Conservation (phyloP, 169 alveolate species). For the Sarcocystis neurona region DNA sequence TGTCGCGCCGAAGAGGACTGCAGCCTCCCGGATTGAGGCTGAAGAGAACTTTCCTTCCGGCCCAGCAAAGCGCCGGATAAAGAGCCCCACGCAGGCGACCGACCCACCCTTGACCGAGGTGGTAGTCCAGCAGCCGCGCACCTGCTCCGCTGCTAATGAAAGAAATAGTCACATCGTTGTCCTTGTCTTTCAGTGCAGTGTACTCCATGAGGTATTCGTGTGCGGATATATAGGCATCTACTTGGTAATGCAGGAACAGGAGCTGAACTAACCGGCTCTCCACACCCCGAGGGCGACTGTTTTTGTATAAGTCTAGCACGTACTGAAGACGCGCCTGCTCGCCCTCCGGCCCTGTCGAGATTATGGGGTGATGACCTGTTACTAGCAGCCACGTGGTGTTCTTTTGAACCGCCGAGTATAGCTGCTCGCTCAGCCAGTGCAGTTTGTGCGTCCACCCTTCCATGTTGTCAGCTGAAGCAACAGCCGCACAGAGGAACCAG, state of each 20-base stretch:
- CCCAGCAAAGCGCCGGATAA: conserved; percentile 54
- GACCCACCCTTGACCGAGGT: conserved; percentile 47
- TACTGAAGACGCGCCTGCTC: conserved; percentile 50
- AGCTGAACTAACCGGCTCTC: conserved; percentile 25
- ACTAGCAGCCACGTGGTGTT: conserved; percentile 57
- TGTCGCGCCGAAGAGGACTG: conserved; percentile 37
- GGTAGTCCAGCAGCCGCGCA: conserved; percentile 19
- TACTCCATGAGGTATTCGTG: conserved; percentile 53
- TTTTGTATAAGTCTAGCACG: conserved; percentile 42
- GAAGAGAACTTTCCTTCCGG: conserved; percentile 27
- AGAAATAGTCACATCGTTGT: conserved; percentile 37
- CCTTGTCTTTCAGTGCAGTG: conserved; percentile 40
- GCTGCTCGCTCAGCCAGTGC: conserved; percentile 46
- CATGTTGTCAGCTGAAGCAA: conserved; percentile 37
- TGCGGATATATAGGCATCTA: conserved; percentile 44
- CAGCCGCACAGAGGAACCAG: neutral
- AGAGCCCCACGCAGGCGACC: conserved; percentile 46
- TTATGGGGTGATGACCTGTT: conserved; percentile 55
- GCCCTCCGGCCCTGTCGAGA: conserved; percentile 52
- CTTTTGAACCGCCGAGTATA: conserved; percentile 39
- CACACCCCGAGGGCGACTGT: conserved; percentile 42
- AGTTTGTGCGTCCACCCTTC: conserved; percentile 39
- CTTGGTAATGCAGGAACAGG: conserved; percentile 50
- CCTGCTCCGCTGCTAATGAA: conserved; percentile 55
- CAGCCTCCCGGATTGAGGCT: conserved; percentile 56